Evolutionary conservation across 2,329 filamentous ascomycete species (phyloP).

Genomic region (Ceratocystis variospora): DNA sequence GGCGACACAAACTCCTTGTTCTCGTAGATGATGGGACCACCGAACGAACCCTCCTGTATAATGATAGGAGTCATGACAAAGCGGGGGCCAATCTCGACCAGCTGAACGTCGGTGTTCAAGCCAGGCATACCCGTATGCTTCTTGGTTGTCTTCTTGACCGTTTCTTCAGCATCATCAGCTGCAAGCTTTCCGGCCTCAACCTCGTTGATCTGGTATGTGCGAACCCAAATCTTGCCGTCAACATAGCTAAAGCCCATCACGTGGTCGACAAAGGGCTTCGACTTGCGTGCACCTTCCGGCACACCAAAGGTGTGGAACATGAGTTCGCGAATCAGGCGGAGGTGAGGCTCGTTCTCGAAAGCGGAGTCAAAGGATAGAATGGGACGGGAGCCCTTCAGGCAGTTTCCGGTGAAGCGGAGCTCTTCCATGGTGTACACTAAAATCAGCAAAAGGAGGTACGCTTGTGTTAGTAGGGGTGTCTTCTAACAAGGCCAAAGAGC

Average conservation of each 20-base stretch:
- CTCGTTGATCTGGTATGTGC: slow-evolving; percentile 87
- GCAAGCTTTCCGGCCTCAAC: slow-evolving; percentile 40
- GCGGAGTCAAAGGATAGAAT: slow-evolving; percentile 80
- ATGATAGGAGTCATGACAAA: slow-evolving; percentile 90
- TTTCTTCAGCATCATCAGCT: slow-evolving; percentile 30
- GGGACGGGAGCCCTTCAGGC: slow-evolving; percentile 81
- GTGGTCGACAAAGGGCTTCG: slow-evolving; percentile 92
- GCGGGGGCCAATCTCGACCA: slow-evolving; percentile 87
- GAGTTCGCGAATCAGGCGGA: slow-evolving; percentile 75
- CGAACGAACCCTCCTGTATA: slow-evolving; percentile 88
- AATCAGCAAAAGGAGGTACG: background rate
- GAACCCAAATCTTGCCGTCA: slow-evolving; percentile 90
- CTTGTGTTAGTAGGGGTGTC: background rate
- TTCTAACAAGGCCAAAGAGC: background rate
- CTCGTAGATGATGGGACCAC: slow-evolving; percentile 92
- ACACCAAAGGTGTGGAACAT: slow-evolving; percentile 86
- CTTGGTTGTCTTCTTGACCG: slow-evolving; percentile 26
- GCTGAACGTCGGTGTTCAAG: slow-evolving; percentile 60
- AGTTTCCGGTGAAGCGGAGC: slow-evolving; percentile 92
- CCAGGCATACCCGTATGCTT: slow-evolving; percentile 28
- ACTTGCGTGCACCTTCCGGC: slow-evolving; percentile 71
- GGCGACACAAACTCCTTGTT: slow-evolving; percentile 96
- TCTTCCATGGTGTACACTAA: slow-evolving; percentile 91
- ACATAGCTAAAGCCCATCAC: slow-evolving; percentile 85
- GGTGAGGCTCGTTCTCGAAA: slow-evolving; percentile 71